Evolutionary conservation across 257 asterid species (phyloP), one percentile per base, ranked within the genome.

Genomic region (Haberlea rhodopensis): DNA sequence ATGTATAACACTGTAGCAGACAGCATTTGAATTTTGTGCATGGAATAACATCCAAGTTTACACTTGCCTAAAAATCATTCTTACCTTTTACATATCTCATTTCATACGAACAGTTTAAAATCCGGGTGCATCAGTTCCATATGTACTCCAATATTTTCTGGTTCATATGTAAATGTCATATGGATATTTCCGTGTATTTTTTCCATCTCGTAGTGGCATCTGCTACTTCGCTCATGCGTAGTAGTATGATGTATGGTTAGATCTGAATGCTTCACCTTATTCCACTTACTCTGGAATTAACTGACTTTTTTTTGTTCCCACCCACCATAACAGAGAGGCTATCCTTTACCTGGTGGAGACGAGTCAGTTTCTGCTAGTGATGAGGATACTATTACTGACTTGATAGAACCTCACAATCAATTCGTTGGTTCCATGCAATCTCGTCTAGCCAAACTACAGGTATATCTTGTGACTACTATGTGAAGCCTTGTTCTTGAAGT

Each of bases 371-470:
- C 87, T 75, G 71, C 81, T 51, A 81, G 81, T 62, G 91, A 92
- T 55, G 99, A 90, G 79, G 96, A 80, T 75, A 79, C 77, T 46
- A 79, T 90, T 75, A 79, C 86, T 59, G 88, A 84, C 76, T 31
- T 90, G 81, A 80, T 94, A 82, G 89, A 90, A 69, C 79, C 72
- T 70, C 99, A 94, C 28, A 82, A 75, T 64, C 92, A 82, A 63
- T 94, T 94, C 74, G 73, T 86, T 57, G 83, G 94, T 72, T 86
- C 92, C 73, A 87, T 94, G 97, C 90, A 77, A 62, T 74, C 97
- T 71, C 97, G 97, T 60, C 72, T 94, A 67, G 79, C 85, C 59
- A 94, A 94, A 82, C 78, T 94, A 65, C 94, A 94, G 96, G 99
- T 90, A 80, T 51, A 54, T 73, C 32, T 51, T 51, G 28, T 71